Evolutionary conservation across 1,284 basidiomycete species (phyloP), one percentile per base, ranked within the genome.

Genomic region (Calocybe gambosa): DNA sequence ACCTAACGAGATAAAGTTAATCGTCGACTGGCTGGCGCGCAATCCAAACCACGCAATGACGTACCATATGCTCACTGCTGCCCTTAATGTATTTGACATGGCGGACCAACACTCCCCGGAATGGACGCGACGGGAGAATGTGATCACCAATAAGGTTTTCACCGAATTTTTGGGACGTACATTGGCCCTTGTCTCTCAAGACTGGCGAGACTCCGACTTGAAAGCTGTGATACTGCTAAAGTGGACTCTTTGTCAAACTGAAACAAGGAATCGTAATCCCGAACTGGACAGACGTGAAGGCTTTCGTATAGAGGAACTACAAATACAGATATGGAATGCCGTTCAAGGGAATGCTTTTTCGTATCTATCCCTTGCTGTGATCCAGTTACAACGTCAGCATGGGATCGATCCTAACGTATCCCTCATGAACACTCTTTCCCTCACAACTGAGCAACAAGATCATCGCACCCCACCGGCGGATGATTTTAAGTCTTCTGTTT

Each of bases 231-330:
- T 94, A 2, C 68, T 86, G 8, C 74, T 98, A 25, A 88, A 92
- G 56, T 96, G 92, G 91, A 86, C 89, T 0, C 70, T 94, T 45
- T 92, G 88, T 64, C 73, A 90, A 55, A 82, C 86, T 1, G 83
- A 89, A 46, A 77, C 80, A 3, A 72, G 89, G 19, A 80, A 84
- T 57, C 75, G 78, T 16, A 81, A 90, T 54, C 68, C 80, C 0
- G 68, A 73, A 5, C 65, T 93, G 39, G 86, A 84, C 61, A 77
- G 74, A 52, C 71, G 69, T 29, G 69, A 70, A 10, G 83, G 84
- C 0, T 87, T 92, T 63, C 81, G 78, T 50, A 82, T 85, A 1
- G 84, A 88, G 44, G 79, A 86, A 45, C 74, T 93, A 34, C 91
- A 94, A 62, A 78, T 78, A 2, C 82, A 89, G 52, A 78, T 93